Percentiles rank a stretch among this genome's conserved stretches.
Evolutionary conservation across 805 yeast genomes (phyloP).

Genomic region (Lipomyces kockii): DNA sequence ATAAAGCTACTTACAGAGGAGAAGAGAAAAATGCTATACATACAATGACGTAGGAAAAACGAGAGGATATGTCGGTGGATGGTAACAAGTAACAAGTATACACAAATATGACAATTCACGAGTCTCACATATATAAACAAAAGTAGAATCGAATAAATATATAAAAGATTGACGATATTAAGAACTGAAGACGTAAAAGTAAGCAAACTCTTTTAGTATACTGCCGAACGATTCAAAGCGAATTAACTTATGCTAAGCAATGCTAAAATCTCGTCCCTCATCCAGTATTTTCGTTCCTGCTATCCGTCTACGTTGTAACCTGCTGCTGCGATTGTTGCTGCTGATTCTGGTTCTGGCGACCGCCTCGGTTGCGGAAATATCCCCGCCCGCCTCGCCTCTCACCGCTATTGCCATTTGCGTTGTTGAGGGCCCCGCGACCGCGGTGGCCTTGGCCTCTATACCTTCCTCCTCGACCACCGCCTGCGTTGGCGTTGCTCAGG

Average conservation of each 20-base stretch:
- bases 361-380: conserved; percentile 10
- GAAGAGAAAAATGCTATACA: background rate
- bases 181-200: background rate
- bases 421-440: conserved; percentile 8
- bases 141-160: background rate
- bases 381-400: conserved; percentile 23
- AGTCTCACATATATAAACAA: background rate
- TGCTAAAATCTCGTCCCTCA: background rate
- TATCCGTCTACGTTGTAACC: conserved; percentile 17
- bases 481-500: conserved; percentile 2
- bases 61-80: too few relatives aligned
- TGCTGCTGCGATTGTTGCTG: conserved; percentile 24
- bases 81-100: background rate
- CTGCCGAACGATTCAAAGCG: background rate
- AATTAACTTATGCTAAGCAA: background rate
- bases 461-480: conserved; percentile 14
- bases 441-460: conserved; percentile 10
- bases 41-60: background rate
- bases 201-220: too few relatives aligned
- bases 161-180: background rate
- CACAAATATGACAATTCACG: background rate
- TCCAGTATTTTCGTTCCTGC: background rate
- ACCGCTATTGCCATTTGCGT: conserved; percentile 4
- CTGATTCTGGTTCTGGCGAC: conserved; percentile 12
- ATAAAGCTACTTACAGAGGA: background rate